Conservation (phyloP, 208 protist species). For the Leishmania tropica region DNA sequence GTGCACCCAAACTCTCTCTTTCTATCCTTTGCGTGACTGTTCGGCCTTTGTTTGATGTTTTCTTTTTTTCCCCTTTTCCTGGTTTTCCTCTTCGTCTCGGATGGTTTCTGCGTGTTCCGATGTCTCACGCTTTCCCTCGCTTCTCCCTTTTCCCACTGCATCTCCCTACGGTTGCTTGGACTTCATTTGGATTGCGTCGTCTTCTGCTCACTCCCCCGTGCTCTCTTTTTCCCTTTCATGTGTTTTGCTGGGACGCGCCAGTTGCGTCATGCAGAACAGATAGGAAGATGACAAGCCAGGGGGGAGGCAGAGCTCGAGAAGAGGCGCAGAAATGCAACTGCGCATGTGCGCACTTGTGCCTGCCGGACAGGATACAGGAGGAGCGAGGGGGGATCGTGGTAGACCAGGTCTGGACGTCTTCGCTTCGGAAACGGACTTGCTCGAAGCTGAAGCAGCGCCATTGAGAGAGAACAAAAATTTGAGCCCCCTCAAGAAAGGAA, state of each 20-base stretch:
- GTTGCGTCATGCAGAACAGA: not conserved
- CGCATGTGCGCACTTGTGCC: not conserved
- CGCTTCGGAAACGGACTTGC: not conserved
- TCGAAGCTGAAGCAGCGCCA: not conserved
- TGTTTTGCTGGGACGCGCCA: not conserved
- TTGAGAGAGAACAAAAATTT: not conserved
- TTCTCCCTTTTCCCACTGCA: not conserved
- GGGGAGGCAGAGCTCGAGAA: not conserved
- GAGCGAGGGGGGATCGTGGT: not conserved
- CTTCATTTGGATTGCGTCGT: not conserved
- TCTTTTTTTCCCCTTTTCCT: not conserved
- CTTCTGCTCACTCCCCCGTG: no score
- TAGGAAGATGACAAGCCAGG: not conserved
- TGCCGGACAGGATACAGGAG: not conserved
- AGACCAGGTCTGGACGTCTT: not conserved
- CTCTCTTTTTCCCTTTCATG: not conserved
- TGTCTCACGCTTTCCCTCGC: not conserved
- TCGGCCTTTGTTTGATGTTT: not conserved
- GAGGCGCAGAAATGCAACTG: not conserved
- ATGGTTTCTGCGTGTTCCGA: not conserved
- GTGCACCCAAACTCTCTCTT: no score
- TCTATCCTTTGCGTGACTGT: not conserved
- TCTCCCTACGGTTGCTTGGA: slow-evolving; percentile 4
- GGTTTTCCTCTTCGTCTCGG: not conserved
- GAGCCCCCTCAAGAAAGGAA: not conserved